Evolutionary conservation across 2,329 filamentous ascomycete species (phyloP), one percentile per base, ranked within the genome.

Genomic region (Knoxdaviesia proteae): DNA sequence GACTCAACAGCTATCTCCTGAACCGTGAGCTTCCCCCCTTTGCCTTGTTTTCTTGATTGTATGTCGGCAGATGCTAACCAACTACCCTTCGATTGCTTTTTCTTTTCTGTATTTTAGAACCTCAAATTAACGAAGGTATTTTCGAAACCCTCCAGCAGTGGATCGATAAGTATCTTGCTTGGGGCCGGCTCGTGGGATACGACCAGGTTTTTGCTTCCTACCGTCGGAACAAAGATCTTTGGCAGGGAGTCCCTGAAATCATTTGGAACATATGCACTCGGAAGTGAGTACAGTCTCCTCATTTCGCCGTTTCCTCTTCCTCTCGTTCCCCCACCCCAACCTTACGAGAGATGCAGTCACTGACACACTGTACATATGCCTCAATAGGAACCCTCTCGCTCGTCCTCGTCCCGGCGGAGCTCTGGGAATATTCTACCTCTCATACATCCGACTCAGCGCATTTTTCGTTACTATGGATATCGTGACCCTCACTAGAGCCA

Each of bases 381-480:
- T 20, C 20, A 20, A 20, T 20, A 20, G 20, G 20, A 20, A 20
- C 20, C 20, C 20, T 20, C 20, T 20, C 2, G 20, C 3, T 20
- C 20, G 20, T 20, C 20, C 20, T 20, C 20, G 20, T 20, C 20
- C 20, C 3, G 20, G 20, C 20, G 20, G 20, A 20, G 20, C 20
- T 3, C 20, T 20, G 20, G 20, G 20, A 20, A 20, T 20, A 20
- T 57, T 69, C 37, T 67, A 61, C 47, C 46, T 48, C 7, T 51
- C 52, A 2, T 68, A 66, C 47, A 61, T 68, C n/a, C 61, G 55
- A 44, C 52, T 78, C 38, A 58, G 70, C 1, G 68, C 65, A 8
- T 63, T 62, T 46, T 68, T 76, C 45, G 55, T 75, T 42, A 52
- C 57, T 9, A 54, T 73, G 46, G 74, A 78, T 50, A 49, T 58